Evolutionary conservation across 1,139 yeast species (phyloP).

Genomic region (Yamadazyma membranifaciens): DNA sequence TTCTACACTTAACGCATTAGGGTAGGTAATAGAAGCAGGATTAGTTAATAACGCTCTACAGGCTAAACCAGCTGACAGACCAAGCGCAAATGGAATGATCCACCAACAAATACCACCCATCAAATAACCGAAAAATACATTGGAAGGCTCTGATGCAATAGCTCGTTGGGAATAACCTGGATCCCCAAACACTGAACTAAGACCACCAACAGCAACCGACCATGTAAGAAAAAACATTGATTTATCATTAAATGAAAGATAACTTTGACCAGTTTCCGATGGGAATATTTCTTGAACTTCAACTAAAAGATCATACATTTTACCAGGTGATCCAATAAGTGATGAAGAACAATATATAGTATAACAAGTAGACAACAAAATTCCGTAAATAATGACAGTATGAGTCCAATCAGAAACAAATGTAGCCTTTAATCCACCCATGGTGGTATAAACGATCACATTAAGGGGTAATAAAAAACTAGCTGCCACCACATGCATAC

Average conservation of each 20-base stretch:
- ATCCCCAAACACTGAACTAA: slow-evolving; percentile 38
- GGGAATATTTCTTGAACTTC: slow-evolving; percentile 15
- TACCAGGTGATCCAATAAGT: slow-evolving; percentile 45
- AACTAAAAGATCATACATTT: slow-evolving; percentile 43
- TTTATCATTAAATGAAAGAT: slow-evolving; percentile 14
- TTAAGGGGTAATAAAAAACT: slow-evolving; percentile 48
- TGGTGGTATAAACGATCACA: slow-evolving; percentile 44
- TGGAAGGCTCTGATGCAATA: slow-evolving; percentile 35
- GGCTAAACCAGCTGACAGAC: slow-evolving; percentile 34
- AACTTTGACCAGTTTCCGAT: slow-evolving; percentile 15
- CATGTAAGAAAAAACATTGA: slow-evolving; percentile 21
- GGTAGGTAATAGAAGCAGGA: slow-evolving; percentile 28
- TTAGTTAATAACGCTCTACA: slow-evolving; percentile 30
- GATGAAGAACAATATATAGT: slow-evolving; percentile 35
- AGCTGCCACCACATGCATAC: slow-evolving; percentile 20
- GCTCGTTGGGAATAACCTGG: slow-evolving; percentile 43
- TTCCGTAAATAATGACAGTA: slow-evolving; percentile 34
- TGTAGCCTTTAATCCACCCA: slow-evolving; percentile 48
- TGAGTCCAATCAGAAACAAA: slow-evolving; percentile 47
- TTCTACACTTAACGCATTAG: slow-evolving; percentile 20
- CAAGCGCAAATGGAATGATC: slow-evolving; percentile 36
- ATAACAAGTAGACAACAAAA: slow-evolving; percentile 38
- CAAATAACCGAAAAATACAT: slow-evolving; percentile 34
- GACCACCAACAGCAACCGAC: slow-evolving; percentile 30
- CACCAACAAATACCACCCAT: slow-evolving; percentile 43